Evolutionary conservation across 139 green algal genomes (phyloP).

Genomic region (Ettlia oleoabundans): DNA sequence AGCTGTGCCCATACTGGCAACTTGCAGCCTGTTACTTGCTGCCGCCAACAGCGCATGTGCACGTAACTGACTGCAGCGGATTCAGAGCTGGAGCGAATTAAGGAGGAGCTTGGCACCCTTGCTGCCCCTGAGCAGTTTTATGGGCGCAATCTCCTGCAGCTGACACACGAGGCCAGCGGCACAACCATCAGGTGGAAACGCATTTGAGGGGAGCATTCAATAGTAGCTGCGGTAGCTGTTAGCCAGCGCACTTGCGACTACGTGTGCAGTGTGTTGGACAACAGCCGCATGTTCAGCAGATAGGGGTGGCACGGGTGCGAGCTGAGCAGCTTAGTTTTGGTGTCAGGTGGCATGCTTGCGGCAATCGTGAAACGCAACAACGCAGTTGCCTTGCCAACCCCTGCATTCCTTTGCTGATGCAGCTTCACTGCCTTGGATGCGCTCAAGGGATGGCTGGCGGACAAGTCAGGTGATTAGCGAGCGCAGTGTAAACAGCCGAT

Average conservation of each 20-base stretch:
- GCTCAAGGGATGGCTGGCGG: slow-evolving; percentile 68
- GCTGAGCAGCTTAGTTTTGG: too few species aligned
- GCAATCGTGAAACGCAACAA: too few species aligned
- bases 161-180: slow-evolving; percentile 72
- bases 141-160: slow-evolving; percentile 56
- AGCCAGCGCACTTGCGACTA: too few species aligned
- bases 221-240: neutral
- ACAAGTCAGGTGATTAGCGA: too few species aligned
- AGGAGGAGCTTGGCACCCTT: slow-evolving; percentile 38
- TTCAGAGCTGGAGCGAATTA: slow-evolving; percentile 20
- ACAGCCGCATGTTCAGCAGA: too few species aligned
- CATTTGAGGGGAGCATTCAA: neutral
- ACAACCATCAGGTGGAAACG: slow-evolving; percentile 39
- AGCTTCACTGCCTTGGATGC: slow-evolving; percentile 79
- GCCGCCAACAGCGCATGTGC: neutral
- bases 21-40: too few species aligned
- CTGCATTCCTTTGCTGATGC: neutral
- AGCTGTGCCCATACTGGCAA: too few species aligned
- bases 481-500: too few species aligned
- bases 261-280: too few species aligned
- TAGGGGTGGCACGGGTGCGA: too few species aligned
- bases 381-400: too few species aligned
- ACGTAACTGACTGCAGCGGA: slow-evolving; percentile 11
- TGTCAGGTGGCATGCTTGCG: too few species aligned
- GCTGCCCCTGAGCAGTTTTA: slow-evolving; percentile 89